A percentile compares a stretch with the other conserved stretches of the same genome.
Evolutionary conservation across 2,329 filamentous ascomycete species (phyloP).

Genomic region (Calonectria naviculata): DNA sequence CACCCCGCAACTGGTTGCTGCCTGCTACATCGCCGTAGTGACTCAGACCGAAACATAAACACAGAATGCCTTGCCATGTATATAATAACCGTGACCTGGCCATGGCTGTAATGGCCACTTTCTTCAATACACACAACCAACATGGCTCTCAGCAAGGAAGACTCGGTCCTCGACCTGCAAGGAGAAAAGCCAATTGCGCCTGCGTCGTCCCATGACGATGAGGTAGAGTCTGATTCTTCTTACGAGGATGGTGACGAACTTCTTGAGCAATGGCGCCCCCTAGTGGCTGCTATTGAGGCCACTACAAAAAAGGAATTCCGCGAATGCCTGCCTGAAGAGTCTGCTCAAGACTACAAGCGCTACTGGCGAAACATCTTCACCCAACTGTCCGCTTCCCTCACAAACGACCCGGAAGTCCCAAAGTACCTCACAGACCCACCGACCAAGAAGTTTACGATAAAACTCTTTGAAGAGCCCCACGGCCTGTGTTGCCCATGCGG

Average conservation of each 20-base stretch:
- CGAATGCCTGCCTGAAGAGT: constrained; percentile 6
- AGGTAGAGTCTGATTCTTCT: neutral
- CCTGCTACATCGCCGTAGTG: neutral
- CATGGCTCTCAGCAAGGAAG: neutral
- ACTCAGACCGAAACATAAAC: neutral
- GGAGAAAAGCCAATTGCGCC: neutral
- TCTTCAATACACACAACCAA: neutral
- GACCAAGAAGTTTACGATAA: neutral
- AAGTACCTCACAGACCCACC: constrained; percentile 14
- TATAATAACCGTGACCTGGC: neutral
- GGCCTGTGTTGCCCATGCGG: constrained; percentile 9
- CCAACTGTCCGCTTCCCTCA: neutral
- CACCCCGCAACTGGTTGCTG: neutral
- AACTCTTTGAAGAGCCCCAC: neutral
- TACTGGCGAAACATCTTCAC: constrained; percentile 21
- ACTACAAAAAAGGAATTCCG: constrained; percentile 6
- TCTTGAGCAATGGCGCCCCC: constrained; percentile 12
- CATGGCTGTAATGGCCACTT: neutral
- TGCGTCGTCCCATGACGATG: neutral
- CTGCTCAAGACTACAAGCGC: neutral
- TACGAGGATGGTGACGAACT: neutral
- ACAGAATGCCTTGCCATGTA: neutral
- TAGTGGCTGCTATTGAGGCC: neutral
- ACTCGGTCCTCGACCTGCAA: neutral
- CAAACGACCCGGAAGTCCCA: neutral